Evolutionary conservation across 202 grass and related monocot genomes (phyloP).

Genomic region (Digitaria exilis): DNA sequence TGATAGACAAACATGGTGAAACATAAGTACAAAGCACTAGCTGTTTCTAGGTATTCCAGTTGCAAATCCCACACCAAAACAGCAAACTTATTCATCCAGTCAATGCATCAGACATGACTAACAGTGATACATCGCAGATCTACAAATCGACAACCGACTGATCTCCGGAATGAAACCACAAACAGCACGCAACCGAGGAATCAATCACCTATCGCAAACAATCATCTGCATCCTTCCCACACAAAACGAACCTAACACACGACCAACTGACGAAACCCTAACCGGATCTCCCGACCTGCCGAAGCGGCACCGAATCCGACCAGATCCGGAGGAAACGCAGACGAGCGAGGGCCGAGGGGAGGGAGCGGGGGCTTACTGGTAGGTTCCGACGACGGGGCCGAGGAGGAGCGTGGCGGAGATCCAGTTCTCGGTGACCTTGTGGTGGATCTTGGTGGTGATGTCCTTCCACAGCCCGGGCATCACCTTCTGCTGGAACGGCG

Average conservation of each 20-base stretch:
- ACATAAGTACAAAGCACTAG: neutral
- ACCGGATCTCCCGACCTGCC: neutral
- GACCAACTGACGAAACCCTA: neutral
- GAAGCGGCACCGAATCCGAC: neutral
- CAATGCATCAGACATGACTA: neutral
- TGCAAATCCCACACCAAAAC: neutral
- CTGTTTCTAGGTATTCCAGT: neutral
- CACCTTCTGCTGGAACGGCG: constrained; percentile 99
- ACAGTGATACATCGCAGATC: neutral
- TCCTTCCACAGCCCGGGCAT: constrained; percentile 99
- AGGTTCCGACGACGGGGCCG: constrained; percentile 77
- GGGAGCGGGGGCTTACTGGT: constrained; percentile 54
- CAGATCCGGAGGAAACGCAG: constrained; percentile 4
- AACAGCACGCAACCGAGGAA: neutral
- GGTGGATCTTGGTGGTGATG: constrained; percentile 94
- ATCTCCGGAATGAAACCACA: neutral
- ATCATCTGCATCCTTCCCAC: neutral
- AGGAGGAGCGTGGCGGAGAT: constrained; percentile 83
- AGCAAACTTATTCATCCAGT: too few relatives aligned
- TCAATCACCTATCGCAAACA: neutral
- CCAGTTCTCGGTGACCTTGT: constrained; percentile 99
- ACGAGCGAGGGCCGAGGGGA: neutral
- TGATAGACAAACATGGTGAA: neutral
- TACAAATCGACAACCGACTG: neutral
- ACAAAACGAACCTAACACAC: neutral